These are phyloP conservation scores for Pleurotus djamor DNA, from an alignment of 768 basidiomycete species.

Conservation along the genomic window DNA sequence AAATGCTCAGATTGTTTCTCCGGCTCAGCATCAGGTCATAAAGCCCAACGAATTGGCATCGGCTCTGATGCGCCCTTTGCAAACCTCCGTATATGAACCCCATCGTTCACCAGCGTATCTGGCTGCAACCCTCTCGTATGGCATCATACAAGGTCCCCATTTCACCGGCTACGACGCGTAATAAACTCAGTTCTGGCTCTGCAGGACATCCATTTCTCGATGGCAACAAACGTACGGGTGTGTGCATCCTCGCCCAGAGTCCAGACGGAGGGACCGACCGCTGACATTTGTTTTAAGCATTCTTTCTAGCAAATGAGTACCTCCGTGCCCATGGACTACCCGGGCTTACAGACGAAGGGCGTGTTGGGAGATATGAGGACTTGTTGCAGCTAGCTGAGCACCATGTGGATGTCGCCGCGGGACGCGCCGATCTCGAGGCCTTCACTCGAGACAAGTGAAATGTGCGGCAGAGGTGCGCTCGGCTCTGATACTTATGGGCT, in stretches of 20 bases:
- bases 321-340: slow-evolving; percentile 26
- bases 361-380: slow-evolving; percentile 7
- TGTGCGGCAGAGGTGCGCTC: no score
- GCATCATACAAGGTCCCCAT: slow-evolving; percentile 10
- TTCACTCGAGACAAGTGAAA: background rate
- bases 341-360: slow-evolving; percentile 18
- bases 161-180: background rate
- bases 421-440: background rate
- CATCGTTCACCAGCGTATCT: slow-evolving; percentile 18
- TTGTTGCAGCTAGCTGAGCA: background rate
- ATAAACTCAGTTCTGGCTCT: background rate
- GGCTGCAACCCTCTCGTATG: slow-evolving; percentile 28
- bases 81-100: slow-evolving; percentile 25
- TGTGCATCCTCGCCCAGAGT: background rate
- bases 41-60: slow-evolving; percentile 31
- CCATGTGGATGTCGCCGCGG: background rate
- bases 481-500: no score
- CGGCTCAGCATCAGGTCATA: slow-evolving; percentile 20
- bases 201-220: slow-evolving; percentile 21
- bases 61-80: slow-evolving; percentile 21
- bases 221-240: slow-evolving; percentile 30
- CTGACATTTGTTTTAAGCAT: slow-evolving; percentile 15
- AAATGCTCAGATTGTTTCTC: slow-evolving; percentile 30
- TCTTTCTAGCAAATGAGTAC: slow-evolving; percentile 30
- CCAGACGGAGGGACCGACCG: background rate